phyloP scores from a whole-genome alignment of 2,329 filamentous ascomycete genomes.

The Penicillium corylophilum region DNA sequence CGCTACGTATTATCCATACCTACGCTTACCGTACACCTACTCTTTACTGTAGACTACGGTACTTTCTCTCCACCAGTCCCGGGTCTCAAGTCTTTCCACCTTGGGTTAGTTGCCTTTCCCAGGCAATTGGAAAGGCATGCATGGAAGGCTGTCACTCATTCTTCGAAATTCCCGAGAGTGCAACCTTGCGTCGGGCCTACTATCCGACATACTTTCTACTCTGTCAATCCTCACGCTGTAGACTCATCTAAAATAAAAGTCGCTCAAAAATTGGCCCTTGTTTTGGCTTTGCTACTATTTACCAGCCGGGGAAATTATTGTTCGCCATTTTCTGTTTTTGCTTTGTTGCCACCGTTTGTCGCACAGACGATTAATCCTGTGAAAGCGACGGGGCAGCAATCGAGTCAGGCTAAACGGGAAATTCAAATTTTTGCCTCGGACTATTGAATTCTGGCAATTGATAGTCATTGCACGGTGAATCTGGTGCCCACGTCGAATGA shows the following conservation, averaged over 20 bases:
- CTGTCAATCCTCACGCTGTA: background rate
- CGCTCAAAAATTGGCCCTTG: conserved; percentile 4
- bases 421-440: background rate
- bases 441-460: background rate
- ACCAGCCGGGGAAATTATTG: background rate
- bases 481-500: background rate
- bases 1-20: background rate
- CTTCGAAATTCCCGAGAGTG: conserved; percentile 16
- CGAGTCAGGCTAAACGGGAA: background rate
- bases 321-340: background rate
- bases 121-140: conserved; percentile 13
- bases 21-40: background rate
- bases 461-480: background rate
- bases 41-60: too few species aligned
- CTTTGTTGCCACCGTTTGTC: conserved; percentile 27
- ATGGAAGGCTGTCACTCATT: conserved; percentile 27
- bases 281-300: conserved; percentile 16
- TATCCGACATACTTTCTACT: background rate
- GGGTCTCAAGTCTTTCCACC: conserved; percentile 5
- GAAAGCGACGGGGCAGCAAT: conserved; percentile 10
- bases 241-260: background rate
- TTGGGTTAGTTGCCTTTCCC: conserved; percentile 1
- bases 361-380: conserved; percentile 25
- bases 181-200: conserved; percentile 2
- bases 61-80: background rate